A percentile compares a stretch with the other conserved stretches of the same genome.
Conservation (phyloP, 73 alveolate species). For the Symbiodinium natans region DNA sequence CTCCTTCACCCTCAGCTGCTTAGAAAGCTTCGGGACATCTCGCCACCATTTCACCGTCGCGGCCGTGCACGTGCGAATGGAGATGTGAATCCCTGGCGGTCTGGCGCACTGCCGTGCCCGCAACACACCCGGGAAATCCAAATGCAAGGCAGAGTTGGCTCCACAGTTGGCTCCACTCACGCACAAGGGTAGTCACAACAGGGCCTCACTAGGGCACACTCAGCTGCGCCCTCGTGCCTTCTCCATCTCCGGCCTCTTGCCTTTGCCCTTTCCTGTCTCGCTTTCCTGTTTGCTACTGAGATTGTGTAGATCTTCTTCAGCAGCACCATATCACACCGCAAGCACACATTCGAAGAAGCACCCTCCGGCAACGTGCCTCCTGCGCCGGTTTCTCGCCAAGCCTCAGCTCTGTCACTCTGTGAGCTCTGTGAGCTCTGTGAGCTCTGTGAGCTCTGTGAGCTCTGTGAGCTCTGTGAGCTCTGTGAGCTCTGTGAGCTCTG, state of each 20-base stretch:
- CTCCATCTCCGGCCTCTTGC: constrained; percentile 90
- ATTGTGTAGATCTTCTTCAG: not conserved
- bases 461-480: no score
- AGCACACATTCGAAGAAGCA: not conserved
- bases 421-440: not conserved
- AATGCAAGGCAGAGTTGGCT: no score
- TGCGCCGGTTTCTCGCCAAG: constrained; percentile 70
- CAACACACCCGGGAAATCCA: no score
- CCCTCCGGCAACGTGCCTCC: not conserved
- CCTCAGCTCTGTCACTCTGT: no score
- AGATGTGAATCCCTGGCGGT: constrained; percentile 54
- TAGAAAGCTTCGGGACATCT: no score
- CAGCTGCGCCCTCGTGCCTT: not conserved
- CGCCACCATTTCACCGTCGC: constrained; percentile 21
- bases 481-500: no score
- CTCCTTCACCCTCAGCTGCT: no score
- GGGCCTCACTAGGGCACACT: not conserved
- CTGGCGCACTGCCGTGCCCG: not conserved
- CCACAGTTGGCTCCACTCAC: not conserved
- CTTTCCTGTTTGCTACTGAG: not conserved
- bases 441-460: no score
- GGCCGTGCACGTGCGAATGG: constrained; percentile 78
- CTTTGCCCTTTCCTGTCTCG: constrained; percentile 73
- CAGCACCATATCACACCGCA: not conserved
- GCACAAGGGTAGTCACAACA: not conserved